Evolutionary conservation across 441 rosid genomes (phyloP).

Genomic region (Pelargonium australe): DNA sequence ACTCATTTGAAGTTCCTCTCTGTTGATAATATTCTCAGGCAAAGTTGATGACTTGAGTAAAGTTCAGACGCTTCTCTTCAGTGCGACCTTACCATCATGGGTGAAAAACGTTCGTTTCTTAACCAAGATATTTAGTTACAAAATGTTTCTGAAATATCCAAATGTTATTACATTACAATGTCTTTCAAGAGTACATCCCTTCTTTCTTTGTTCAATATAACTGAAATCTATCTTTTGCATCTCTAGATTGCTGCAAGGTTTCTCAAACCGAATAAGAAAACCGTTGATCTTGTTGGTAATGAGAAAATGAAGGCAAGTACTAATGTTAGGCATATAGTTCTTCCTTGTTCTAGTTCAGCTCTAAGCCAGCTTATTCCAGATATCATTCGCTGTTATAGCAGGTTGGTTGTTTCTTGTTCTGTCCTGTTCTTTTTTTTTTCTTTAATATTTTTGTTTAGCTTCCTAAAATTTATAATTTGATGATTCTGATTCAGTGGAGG

Average conservation of each 20-base stretch:
- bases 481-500: constrained; percentile 61
- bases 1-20: neutral
- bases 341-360: constrained; percentile 69
- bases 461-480: neutral
- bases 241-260: constrained; percentile 60
- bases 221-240: constrained; percentile 19
- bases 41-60: constrained; percentile 71
- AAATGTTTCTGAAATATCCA: neutral
- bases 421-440: neutral
- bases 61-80: constrained; percentile 96
- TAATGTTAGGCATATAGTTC: constrained; percentile 71
- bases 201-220: constrained; percentile 9
- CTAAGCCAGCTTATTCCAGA: constrained; percentile 77
- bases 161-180: neutral
- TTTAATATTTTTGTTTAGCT: neutral
- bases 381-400: constrained; percentile 80
- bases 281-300: constrained; percentile 94
- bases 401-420: constrained; percentile 34
- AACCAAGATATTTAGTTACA: neutral
- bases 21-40: constrained; percentile 37
- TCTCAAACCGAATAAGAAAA: constrained; percentile 65
- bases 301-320: constrained; percentile 95
- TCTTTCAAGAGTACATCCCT: neutral
- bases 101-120: constrained; percentile 61
- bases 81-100: constrained; percentile 89